These are phyloP conservation scores for Didymella pinodella DNA, from an alignment of 2,329 filamentous ascomycete species.

Conservation along the genomic window DNA sequence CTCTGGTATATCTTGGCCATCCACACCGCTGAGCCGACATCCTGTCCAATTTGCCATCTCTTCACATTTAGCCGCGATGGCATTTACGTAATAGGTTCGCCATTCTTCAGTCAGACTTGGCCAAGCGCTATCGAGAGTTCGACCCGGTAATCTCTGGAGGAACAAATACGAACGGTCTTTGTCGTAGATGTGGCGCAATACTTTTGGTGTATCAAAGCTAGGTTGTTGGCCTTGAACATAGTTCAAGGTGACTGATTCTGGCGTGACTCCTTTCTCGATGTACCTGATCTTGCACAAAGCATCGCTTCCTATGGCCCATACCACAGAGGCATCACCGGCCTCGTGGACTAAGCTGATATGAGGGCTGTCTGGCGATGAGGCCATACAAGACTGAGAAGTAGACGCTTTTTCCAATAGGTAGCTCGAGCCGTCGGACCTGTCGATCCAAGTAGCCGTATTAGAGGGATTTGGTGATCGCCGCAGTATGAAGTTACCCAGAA, in stretches of 20 bases:
- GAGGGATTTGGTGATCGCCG: slow-evolving; percentile 12
- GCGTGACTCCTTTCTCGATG: slow-evolving; percentile 18
- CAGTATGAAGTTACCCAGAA: slow-evolving; percentile 20
- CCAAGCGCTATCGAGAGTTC: no score
- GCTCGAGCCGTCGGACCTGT: slow-evolving; percentile 5
- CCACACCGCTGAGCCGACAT: no score
- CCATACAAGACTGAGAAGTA: neutral
- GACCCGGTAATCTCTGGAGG: neutral
- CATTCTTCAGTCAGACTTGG: no score
- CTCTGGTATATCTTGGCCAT: no score
- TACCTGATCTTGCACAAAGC: slow-evolving; percentile 35
- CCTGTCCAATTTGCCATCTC: no score
- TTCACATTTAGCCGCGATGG: no score
- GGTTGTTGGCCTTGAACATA: slow-evolving; percentile 14
- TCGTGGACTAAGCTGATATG: slow-evolving; percentile 29
- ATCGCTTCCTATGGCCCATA: slow-evolving; percentile 30
- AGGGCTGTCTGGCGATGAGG: slow-evolving; percentile 17
- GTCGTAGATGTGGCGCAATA: neutral
- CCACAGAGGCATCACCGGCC: slow-evolving; percentile 30
- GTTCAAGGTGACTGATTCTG: slow-evolving; percentile 21
- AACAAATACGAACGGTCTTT: neutral
- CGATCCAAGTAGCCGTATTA: slow-evolving; percentile 21
- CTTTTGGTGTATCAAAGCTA: neutral
- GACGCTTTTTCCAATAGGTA: neutral
- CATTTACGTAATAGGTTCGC: no score